These are phyloP conservation scores for Pezicula carpinea DNA, from an alignment of 2,329 filamentous ascomycete genomes.

Conservation along the genomic window DNA sequence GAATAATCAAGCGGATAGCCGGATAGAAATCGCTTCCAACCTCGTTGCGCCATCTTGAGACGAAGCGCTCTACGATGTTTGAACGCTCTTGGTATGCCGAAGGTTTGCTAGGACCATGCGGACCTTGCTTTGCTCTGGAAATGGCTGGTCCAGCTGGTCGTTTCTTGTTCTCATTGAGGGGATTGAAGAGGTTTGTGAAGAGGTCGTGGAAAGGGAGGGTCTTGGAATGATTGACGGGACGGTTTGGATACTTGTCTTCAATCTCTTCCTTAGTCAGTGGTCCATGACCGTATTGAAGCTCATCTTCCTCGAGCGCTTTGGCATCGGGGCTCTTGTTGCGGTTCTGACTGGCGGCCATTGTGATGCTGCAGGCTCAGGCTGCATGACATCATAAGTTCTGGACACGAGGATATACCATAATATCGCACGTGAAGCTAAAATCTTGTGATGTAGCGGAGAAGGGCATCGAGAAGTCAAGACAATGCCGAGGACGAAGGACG, in stretches of 20 bases:
- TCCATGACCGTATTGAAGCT: slow-evolving; percentile 43
- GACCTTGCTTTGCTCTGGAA: slow-evolving; percentile 53
- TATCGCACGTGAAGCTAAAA: too few relatives aligned
- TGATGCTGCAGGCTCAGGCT: not conserved
- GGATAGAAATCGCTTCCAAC: slow-evolving; percentile 93
- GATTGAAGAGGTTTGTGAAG: slow-evolving; percentile 75
- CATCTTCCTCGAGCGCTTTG: slow-evolving; percentile 35
- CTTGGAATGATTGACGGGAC: slow-evolving; percentile 73
- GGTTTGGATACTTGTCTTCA: slow-evolving; percentile 58
- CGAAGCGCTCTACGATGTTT: slow-evolving; percentile 80
- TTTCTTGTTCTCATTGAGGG: slow-evolving; percentile 72
- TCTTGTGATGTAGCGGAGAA: too few relatives aligned
- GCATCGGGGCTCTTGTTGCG: slow-evolving; percentile 10
- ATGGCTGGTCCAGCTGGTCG: slow-evolving; percentile 42
- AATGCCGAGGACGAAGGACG: too few relatives aligned
- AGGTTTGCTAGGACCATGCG: slow-evolving; percentile 50
- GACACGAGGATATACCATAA: too few relatives aligned
- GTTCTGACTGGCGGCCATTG: not conserved
- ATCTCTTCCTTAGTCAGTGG: slow-evolving; percentile 23
- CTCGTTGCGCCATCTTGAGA: slow-evolving; percentile 78
- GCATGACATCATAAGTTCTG: too few relatives aligned
- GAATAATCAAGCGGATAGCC: slow-evolving; percentile 83
- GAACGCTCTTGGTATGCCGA: slow-evolving; percentile 74
- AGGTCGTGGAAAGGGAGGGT: slow-evolving; percentile 82
- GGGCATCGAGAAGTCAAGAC: too few relatives aligned